phyloP scores from a whole-genome alignment of 441 rosid species.

The Sinapis alba region DNA sequence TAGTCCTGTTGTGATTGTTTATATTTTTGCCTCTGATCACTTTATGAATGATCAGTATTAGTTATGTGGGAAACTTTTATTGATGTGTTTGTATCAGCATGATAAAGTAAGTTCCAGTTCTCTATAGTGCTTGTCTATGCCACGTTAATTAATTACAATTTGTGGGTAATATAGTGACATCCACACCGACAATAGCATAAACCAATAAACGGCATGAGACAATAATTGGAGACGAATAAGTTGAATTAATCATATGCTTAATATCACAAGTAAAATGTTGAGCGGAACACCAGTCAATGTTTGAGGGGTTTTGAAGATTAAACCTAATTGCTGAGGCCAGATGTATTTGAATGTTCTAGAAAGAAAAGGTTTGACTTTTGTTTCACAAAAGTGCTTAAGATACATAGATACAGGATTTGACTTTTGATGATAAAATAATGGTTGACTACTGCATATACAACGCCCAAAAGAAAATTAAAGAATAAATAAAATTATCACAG shows the following conservation, averaged over 20 bases:
- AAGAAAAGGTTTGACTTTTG: constrained; percentile 26
- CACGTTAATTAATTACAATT: too few relatives aligned
- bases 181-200: not conserved
- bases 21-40: not conserved
- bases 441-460: constrained; percentile 9
- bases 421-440: not conserved
- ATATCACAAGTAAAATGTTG: not conserved
- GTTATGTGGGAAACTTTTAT: too few relatives aligned
- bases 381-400: not conserved
- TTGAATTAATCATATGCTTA: not conserved
- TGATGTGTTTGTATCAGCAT: too few relatives aligned
- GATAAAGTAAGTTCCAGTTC: too few relatives aligned
- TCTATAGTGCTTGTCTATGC: too few relatives aligned
- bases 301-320: not conserved
- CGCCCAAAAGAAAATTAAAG: not conserved
- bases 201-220: not conserved
- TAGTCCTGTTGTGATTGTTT: constrained; percentile 23
- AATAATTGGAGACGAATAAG: not conserved
- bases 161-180: not conserved
- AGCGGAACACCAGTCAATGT: not conserved
- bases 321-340: not conserved
- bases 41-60: too few relatives aligned
- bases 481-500: constrained; percentile 11
- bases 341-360: not conserved
- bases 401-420: not conserved